These are phyloP conservation scores for Mucor piriformis DNA, from an alignment of 371 early-diverging fungal genomes.

Conservation along the genomic window DNA sequence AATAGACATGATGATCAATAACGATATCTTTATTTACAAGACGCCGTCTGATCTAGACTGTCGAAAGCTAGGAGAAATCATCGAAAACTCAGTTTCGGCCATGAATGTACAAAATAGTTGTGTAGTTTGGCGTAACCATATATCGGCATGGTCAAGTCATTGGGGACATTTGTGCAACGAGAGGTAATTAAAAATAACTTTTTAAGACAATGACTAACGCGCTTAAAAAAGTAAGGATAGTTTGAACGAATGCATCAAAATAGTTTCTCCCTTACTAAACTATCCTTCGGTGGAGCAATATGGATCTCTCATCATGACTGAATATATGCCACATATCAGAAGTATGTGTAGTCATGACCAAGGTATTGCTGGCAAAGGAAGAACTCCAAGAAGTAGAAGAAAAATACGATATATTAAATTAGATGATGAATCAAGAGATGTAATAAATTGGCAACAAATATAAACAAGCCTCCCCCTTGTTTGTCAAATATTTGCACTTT, in stretches of 20 bases:
- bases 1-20: conserved; percentile 2
- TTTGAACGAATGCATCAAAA: background rate
- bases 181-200: background rate
- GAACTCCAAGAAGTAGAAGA: conserved; percentile 12
- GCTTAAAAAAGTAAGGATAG: background rate
- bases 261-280: background rate
- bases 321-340: conserved; percentile 31
- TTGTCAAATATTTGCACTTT: conserved; percentile 18
- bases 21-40: conserved; percentile 13
- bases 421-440: conserved; percentile 17
- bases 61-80: conserved; percentile 21
- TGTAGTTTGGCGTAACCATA: conserved; percentile 12
- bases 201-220: background rate
- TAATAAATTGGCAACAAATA: conserved; percentile 9
- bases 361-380: conserved; percentile 20
- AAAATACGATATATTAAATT: conserved; percentile 16
- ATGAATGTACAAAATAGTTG: conserved; percentile 10
- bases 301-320: conserved; percentile 2
- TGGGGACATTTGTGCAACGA: conserved; percentile 8
- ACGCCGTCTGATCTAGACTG: conserved; percentile 23
- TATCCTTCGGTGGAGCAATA: background rate
- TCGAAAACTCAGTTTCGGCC: conserved; percentile 11
- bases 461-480: conserved; percentile 13
- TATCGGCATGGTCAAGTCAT: conserved; percentile 14
- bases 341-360: conserved; percentile 25